phyloP scores from a whole-genome alignment of 2,329 filamentous ascomycete genomes.

The Bipolaris cookei region DNA sequence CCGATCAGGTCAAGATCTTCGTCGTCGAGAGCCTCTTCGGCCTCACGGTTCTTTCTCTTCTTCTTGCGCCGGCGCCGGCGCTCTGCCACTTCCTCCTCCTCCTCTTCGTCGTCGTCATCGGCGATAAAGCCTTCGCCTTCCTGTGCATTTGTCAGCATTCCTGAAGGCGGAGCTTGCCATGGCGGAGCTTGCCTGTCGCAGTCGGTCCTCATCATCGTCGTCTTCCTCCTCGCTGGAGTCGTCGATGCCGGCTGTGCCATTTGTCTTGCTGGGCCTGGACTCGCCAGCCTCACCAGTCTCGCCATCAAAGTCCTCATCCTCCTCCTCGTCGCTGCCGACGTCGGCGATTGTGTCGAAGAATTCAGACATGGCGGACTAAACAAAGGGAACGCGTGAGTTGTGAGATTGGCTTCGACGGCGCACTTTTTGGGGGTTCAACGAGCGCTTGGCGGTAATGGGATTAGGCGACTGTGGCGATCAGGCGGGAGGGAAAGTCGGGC shows the following conservation, averaged over 20 bases:
- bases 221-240: slow-evolving; percentile 52
- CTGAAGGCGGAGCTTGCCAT: not conserved
- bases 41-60: slow-evolving; percentile 78
- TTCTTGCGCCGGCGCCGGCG: slow-evolving; percentile 67
- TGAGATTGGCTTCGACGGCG: slow-evolving; percentile 16
- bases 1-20: slow-evolving; percentile 96
- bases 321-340: slow-evolving; percentile 66
- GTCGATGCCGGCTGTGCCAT: slow-evolving; percentile 41
- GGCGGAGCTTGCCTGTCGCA: slow-evolving; percentile 37
- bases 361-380: slow-evolving; percentile 51
- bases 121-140: slow-evolving; percentile 95
- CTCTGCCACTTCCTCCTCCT: slow-evolving; percentile 70
- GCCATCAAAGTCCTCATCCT: slow-evolving; percentile 49
- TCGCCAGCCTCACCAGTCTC: slow-evolving; percentile 28
- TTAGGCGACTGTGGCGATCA: slow-evolving; percentile 25
- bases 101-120: slow-evolving; percentile 90
- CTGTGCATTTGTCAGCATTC: slow-evolving; percentile 55
- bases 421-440: slow-evolving; percentile 18
- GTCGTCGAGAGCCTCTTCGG: slow-evolving; percentile 85
- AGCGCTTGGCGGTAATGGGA: slow-evolving; percentile 16
- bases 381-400: slow-evolving; percentile 37
- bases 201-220: slow-evolving; percentile 48
- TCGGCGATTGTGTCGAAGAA: slow-evolving; percentile 86
- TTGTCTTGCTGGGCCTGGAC: slow-evolving; percentile 31
- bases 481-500: slow-evolving; percentile 15